These are phyloP conservation scores for Salix koriyanagi DNA, from an alignment of 345 rosid species.

Conservation along the genomic window DNA sequence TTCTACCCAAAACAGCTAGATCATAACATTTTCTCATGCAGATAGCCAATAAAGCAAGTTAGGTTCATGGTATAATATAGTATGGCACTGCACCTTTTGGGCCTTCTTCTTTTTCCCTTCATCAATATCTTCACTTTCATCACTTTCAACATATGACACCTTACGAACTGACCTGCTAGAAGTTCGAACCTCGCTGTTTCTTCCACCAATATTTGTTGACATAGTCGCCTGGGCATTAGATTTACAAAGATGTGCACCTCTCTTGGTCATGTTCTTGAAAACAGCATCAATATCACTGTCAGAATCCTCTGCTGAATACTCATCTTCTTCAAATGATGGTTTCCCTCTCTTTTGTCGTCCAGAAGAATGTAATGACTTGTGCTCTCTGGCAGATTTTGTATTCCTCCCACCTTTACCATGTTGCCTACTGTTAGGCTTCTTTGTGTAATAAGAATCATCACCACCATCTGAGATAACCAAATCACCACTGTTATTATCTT, in stretches of 20 bases:
- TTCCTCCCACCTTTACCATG: constrained; percentile 50
- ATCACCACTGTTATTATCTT: constrained; percentile 62
- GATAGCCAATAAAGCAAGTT: neutral
- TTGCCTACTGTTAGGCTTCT: constrained; percentile 59
- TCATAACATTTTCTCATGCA: neutral
- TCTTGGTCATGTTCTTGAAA: constrained; percentile 53
- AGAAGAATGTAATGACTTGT: constrained; percentile 39
- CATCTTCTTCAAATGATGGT: constrained; percentile 61
- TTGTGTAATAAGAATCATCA: constrained; percentile 52
- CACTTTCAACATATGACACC: constrained; percentile 99
- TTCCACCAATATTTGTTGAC: constrained; percentile 34
- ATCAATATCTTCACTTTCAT: constrained; percentile 91
- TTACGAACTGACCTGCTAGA: constrained; percentile 87
- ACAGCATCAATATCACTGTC: constrained; percentile 59
- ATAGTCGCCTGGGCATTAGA: constrained; percentile 48
- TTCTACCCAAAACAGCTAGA: neutral
- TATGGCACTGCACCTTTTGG: constrained; percentile 54
- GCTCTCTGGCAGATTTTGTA: constrained; percentile 46
- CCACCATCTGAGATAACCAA: constrained; percentile 56
- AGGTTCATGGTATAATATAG: neutral
- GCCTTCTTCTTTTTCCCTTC: constrained; percentile 71
- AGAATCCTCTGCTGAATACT: constrained; percentile 64
- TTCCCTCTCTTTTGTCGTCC: constrained; percentile 59
- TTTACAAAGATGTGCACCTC: constrained; percentile 61
- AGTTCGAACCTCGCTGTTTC: constrained; percentile 74